A percentile compares a stretch with the other conserved stretches of the same genome.
These are phyloP conservation scores for Rubia occidens DNA, from an alignment of 305 asterid species.

Conservation along the genomic window DNA sequence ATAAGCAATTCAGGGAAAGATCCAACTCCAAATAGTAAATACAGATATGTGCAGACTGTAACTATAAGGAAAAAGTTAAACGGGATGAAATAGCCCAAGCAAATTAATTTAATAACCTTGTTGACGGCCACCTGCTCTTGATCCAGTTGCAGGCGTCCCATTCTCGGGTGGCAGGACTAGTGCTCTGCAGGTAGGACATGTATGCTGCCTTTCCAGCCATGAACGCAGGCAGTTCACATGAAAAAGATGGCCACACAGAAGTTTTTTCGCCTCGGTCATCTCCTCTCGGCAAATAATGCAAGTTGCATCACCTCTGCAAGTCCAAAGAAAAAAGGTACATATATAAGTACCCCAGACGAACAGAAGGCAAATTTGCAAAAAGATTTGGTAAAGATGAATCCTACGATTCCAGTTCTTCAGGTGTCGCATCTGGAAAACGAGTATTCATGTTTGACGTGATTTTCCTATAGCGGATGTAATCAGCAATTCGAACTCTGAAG, in stretches of 20 bases:
- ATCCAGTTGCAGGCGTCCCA: constrained; percentile 41
- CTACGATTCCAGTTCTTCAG: constrained; percentile 74
- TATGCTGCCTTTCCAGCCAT: constrained; percentile 91
- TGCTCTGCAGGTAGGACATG: constrained; percentile 97
- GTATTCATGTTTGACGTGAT: constrained; percentile 88
- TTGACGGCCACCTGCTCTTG: constrained; percentile 38
- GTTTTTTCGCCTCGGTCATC: constrained; percentile 86
- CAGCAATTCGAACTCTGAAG: constrained; percentile 77
- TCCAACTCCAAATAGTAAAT: not conserved
- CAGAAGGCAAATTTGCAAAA: not conserved
- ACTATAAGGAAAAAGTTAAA: not conserved
- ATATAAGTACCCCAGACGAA: not conserved
- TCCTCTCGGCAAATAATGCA: constrained; percentile 98
- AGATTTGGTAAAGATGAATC: constrained; percentile 14
- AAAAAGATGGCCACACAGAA: constrained; percentile 85
- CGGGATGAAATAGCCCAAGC: not conserved
- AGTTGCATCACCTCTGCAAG: constrained; percentile 70
- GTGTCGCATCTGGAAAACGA: constrained; percentile 90
- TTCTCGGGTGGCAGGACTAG: constrained; percentile 70
- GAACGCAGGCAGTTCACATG: constrained; percentile 95
- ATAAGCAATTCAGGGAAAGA: not conserved
- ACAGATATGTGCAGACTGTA: not conserved
- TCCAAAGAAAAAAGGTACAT: constrained; percentile 2
- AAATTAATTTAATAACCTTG: constrained; percentile 36
- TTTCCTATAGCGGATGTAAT: constrained; percentile 83